These are phyloP conservation scores for Eutypella sp. DNA, from an alignment of 2,329 filamentous ascomycete genomes.

Conservation along the genomic window DNA sequence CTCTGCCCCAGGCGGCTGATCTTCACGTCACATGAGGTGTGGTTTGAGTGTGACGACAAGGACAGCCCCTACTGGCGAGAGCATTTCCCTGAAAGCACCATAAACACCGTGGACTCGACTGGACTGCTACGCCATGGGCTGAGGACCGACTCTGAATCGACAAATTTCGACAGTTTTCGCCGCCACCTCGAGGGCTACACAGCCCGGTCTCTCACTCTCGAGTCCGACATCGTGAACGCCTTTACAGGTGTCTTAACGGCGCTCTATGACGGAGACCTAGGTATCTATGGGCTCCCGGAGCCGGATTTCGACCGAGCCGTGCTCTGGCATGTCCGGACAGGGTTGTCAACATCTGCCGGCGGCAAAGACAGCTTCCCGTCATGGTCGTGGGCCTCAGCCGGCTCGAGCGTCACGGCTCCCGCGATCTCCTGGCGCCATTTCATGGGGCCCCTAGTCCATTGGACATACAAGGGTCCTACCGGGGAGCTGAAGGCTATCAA, in stretches of 20 bases:
- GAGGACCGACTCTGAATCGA: too few species aligned
- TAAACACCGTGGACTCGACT: neutral
- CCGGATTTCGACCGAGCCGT: neutral
- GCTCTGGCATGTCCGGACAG: neutral
- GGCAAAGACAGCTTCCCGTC: neutral
- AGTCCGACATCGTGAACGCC: neutral
- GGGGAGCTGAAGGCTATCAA: neutral
- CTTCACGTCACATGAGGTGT: neutral
- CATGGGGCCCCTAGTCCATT: neutral
- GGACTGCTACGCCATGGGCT: neutral
- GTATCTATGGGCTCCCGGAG: neutral
- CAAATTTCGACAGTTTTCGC: neutral
- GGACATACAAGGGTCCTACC: neutral
- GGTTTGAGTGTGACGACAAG: neutral
- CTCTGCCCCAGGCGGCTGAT: neutral
- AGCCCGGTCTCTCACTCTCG: neutral
- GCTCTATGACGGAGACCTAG: neutral
- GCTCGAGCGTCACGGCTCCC: neutral
- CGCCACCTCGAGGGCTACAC: neutral
- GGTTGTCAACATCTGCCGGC: neutral
- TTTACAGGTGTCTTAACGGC: neutral
- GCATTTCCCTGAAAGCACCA: neutral
- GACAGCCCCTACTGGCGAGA: neutral
- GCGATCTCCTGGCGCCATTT: neutral
- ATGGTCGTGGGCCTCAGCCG: constrained; percentile 1